Evolutionary conservation across 2,329 filamentous ascomycete genomes (phyloP).

Genomic region (Microsporum canis): DNA sequence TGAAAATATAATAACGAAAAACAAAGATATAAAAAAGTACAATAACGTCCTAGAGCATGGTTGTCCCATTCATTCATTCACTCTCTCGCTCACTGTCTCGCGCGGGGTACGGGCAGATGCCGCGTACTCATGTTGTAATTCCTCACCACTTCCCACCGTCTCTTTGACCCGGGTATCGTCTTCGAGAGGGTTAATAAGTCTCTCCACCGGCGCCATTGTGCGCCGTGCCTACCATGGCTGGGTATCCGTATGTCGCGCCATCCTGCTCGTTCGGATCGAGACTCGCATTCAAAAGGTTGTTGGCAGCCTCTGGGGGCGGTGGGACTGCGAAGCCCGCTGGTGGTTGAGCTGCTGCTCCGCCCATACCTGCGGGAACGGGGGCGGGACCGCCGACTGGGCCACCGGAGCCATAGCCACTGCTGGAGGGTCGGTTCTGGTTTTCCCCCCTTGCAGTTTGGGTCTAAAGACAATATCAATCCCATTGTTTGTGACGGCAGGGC

Average conservation of each 20-base stretch:
- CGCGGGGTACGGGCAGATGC: constrained; percentile 14
- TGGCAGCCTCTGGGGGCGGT: constrained; percentile 33
- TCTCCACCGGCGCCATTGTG: constrained; percentile 39
- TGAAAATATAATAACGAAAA: neutral
- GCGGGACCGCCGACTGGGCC: constrained; percentile 23
- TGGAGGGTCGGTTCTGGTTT: constrained; percentile 48
- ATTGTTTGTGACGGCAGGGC: constrained; percentile 27
- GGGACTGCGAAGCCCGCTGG: constrained; percentile 29
- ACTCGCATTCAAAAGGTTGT: constrained; percentile 34
- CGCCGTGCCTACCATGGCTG: constrained; percentile 35
- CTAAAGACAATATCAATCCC: constrained; percentile 48
- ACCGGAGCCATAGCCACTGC: constrained; percentile 36
- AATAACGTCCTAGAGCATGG: neutral
- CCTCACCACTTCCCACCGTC: constrained; percentile 8
- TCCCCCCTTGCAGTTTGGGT: constrained; percentile 66
- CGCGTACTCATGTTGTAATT: constrained; percentile 12
- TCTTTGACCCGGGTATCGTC: constrained; percentile 14
- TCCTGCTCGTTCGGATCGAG: constrained; percentile 38
- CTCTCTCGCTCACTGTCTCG: constrained; percentile 8
- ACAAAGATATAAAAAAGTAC: neutral
- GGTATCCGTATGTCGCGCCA: constrained; percentile 34
- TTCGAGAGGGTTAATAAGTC: constrained; percentile 27
- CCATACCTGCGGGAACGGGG: constrained; percentile 6
- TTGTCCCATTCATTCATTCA: neutral
- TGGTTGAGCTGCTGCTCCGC: constrained; percentile 19